Evolutionary conservation across 2,329 filamentous ascomycete genomes (phyloP).

Genomic region (Pleoardoris graminearum): DNA sequence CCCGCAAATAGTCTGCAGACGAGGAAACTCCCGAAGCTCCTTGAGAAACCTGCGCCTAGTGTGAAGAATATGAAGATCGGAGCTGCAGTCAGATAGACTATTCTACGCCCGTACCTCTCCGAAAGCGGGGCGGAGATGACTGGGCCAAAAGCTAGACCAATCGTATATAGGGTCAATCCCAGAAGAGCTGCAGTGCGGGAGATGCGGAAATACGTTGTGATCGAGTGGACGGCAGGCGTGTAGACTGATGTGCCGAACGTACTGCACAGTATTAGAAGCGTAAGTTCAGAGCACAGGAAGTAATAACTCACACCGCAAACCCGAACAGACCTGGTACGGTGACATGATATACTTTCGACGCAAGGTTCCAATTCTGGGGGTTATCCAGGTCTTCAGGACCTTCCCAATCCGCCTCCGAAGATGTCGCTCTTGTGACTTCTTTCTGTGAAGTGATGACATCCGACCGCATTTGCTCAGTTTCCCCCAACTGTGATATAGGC

Average conservation of each 20-base stretch:
- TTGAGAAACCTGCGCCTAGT: conserved; percentile 57
- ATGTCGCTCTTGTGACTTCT: not conserved
- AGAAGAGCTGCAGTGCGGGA: conserved; percentile 61
- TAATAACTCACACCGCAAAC: conserved; percentile 41
- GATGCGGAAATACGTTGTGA: conserved; percentile 60
- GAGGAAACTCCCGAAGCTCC: conserved; percentile 56
- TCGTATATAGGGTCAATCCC: conserved; percentile 62
- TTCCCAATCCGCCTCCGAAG: not conserved
- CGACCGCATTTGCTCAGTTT: not conserved
- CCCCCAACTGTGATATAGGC: not conserved
- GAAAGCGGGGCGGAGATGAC: conserved; percentile 62
- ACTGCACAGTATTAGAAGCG: conserved; percentile 37
- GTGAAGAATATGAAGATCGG: conserved; percentile 60
- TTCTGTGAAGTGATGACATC: not conserved
- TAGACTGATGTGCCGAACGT: conserved; percentile 60
- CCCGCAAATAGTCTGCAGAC: conserved; percentile 72
- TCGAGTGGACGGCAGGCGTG: conserved; percentile 51
- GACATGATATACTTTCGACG: conserved; percentile 35
- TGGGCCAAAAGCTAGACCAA: conserved; percentile 64
- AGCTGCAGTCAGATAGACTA: conserved; percentile 55
- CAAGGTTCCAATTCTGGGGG: conserved; percentile 41
- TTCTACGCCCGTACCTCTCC: conserved; percentile 60
- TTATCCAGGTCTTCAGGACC: conserved; percentile 37
- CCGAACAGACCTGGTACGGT: conserved; percentile 40
- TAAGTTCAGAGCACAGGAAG: not conserved